A percentile compares a stretch with the other conserved stretches of the same genome.
phyloP scores from a whole-genome alignment of 78 protist genomes.

The Monocercomonoides exilis region DNA sequence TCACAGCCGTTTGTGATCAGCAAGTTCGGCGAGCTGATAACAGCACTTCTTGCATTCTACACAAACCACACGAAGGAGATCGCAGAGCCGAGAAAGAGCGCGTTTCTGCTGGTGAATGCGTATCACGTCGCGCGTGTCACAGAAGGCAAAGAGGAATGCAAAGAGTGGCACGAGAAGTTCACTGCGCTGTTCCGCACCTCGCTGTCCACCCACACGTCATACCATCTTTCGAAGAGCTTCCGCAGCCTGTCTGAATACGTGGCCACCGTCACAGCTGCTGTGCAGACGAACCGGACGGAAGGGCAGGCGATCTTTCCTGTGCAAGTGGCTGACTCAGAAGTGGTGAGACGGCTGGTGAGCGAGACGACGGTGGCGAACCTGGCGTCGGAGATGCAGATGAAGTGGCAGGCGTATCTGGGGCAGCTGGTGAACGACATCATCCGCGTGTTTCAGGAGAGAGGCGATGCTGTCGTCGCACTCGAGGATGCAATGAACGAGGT shows the following conservation, averaged over 20 bases:
- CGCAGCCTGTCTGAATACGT: neutral
- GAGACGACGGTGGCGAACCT: neutral
- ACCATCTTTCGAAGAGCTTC: neutral
- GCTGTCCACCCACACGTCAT: neutral
- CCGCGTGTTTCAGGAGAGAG: too few relatives aligned
- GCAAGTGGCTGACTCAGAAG: neutral
- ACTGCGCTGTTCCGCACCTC: neutral
- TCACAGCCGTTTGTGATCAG: neutral
- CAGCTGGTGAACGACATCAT: neutral
- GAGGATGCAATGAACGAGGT: too few relatives aligned
- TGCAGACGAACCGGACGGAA: neutral
- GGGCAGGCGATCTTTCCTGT: neutral
- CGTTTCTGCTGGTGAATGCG: neutral
- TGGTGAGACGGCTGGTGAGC: neutral
- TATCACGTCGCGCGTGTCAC: neutral
- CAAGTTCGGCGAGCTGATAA: neutral
- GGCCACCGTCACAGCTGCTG: neutral
- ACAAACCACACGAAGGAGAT: neutral
- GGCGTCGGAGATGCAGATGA: neutral
- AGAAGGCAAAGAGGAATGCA: neutral
- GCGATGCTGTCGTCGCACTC: too few relatives aligned
- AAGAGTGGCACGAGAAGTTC: neutral
- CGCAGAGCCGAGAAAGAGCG: neutral
- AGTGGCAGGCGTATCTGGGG: neutral
- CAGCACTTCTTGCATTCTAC: neutral